These are phyloP conservation scores for Penicillium paradoxum DNA, from an alignment of 495 filamentous ascomycete species.

Conservation along the genomic window DNA sequence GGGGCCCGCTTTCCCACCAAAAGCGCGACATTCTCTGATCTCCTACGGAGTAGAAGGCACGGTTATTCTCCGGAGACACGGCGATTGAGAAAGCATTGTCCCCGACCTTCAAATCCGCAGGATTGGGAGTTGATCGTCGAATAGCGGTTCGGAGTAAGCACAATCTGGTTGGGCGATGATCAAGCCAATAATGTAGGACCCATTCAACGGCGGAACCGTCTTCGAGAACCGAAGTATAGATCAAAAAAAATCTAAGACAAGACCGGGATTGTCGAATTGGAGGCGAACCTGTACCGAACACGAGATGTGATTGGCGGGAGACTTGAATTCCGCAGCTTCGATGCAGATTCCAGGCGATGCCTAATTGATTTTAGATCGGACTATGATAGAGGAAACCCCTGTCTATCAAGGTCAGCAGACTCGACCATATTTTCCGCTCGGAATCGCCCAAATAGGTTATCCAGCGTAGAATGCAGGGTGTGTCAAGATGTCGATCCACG, in stretches of 20 bases:
- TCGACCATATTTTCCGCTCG: slow-evolving; percentile 13
- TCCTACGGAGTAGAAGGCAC: slow-evolving; percentile 1
- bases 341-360: slow-evolving; percentile 15
- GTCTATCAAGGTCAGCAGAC: slow-evolving; percentile 23
- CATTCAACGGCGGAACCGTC: neutral
- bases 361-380: slow-evolving; percentile 16
- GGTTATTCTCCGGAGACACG: slow-evolving; percentile 3
- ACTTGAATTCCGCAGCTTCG: slow-evolving; percentile 13
- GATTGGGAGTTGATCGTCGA: neutral
- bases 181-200: neutral
- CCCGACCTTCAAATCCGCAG: neutral
- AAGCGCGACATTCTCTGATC: neutral
- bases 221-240: neutral
- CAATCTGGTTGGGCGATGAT: neutral
- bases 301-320: slow-evolving; percentile 13
- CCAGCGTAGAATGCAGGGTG: neutral
- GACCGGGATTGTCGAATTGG: neutral
- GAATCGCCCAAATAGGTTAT: slow-evolving; percentile 21
- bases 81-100: slow-evolving; percentile 10
- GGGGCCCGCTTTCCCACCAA: neutral
- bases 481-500: slow-evolving; percentile 1
- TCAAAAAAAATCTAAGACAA: neutral
- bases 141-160: neutral
- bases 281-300: neutral
- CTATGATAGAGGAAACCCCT: slow-evolving; percentile 4